Evolutionary conservation across 371 early-diverging fungal genomes (phyloP), one percentile per base, ranked within the genome.

Genomic region (Mortierella sp.): DNA sequence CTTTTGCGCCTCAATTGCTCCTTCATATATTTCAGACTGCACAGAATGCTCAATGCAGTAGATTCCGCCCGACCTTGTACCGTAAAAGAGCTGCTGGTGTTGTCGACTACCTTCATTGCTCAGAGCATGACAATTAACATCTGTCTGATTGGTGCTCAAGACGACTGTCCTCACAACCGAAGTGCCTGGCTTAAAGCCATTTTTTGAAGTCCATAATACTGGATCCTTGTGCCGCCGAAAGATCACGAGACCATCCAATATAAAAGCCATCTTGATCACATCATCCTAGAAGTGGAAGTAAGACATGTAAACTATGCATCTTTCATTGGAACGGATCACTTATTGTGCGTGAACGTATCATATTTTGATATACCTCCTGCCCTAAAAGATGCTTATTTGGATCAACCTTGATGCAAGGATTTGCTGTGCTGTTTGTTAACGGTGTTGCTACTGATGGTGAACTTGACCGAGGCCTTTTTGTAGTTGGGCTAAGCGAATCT

Each of bases 401-500:
- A 8, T 51, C 23, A 3, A 51, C 51, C 23, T 51, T 51, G 22
- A 23, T 9, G 26, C 4, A 23, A 23, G 22, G 26, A 6, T 12
- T 26, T 4, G 6, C 10, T 23, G 59, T 40, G 40, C 42, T 40
- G 17, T 10, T 59, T 23, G 34, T 22, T 10, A 22, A 12, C 3
- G 59, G 12, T 5, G 32, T 12, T 15, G 32, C 4, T 26, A 4
- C 28, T 31, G 42, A 8, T 17, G 76, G 67, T 3, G 76, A 76
- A 1, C 10, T 26, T 9, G 61, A 67, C n/a, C 76, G n/a, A 7
- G 63, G 71, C 26, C 76, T 66, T 34, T 59, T 76, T 35, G 47
- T 23, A 19, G 58, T 40, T 2, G 68, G 69, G 15, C 61, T 29
- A 28, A 55, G 17, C 0, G 72, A 57, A 2, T 76, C 76, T 2